These are phyloP conservation scores for Fusarium oligoseptatum DNA, from an alignment of 2,329 filamentous ascomycete genomes.

Conservation along the genomic window DNA sequence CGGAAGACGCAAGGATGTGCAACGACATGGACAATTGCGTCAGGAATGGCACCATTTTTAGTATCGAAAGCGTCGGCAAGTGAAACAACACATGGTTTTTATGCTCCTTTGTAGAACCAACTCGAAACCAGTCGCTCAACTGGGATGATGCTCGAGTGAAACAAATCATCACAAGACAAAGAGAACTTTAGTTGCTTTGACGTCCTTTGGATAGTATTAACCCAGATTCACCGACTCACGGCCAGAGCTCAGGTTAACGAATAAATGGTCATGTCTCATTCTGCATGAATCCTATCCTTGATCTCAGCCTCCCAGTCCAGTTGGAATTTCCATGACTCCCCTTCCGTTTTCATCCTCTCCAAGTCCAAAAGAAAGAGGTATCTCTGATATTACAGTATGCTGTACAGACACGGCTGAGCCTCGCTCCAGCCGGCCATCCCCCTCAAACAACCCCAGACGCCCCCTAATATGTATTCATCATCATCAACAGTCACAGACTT, in stretches of 20 bases:
- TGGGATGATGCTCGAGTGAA: not conserved
- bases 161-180: not conserved
- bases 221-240: not conserved
- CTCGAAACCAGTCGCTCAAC: not conserved
- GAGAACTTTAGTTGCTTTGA: not conserved
- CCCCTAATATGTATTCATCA: conserved; percentile 12
- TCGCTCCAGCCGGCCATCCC: conserved; percentile 35
- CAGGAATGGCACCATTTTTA: conserved; percentile 24
- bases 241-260: conserved; percentile 4
- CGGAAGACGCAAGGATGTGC: not conserved
- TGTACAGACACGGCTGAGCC: conserved; percentile 49
- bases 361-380: conserved; percentile 49
- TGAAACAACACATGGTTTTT: conserved; percentile 9
- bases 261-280: conserved; percentile 43
- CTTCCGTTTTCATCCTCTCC: conserved; percentile 36
- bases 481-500: conserved; percentile 46
- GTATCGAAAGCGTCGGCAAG: conserved; percentile 27
- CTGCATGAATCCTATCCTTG: conserved; percentile 24
- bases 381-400: conserved; percentile 51
- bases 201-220: not conserved
- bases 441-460: conserved; percentile 9
- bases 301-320: conserved; percentile 17
- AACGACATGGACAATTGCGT: conserved; percentile 20
- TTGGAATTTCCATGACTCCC: conserved; percentile 42
- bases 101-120: not conserved